phyloP scores from a whole-genome alignment of 495 filamentous ascomycete genomes.

The Mycothermus thermophilus region DNA sequence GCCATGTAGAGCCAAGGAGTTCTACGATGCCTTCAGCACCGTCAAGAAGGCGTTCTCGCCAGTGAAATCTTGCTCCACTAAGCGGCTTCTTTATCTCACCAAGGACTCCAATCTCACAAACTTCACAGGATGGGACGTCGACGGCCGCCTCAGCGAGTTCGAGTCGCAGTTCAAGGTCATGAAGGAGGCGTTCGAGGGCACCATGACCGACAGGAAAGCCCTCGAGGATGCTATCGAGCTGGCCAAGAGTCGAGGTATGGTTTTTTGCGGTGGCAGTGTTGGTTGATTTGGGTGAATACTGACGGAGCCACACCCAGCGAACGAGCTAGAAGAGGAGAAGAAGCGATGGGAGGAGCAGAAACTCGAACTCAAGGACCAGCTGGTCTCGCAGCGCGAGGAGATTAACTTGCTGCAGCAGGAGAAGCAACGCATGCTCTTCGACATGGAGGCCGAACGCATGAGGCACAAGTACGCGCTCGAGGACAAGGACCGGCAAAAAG shows the following conservation, averaged over 20 bases:
- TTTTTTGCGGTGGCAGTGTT: too few relatives aligned
- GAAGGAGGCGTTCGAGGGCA: slow-evolving; percentile 46
- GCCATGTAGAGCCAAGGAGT: too few relatives aligned
- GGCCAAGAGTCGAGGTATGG: slow-evolving; percentile 61
- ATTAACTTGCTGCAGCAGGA: slow-evolving; percentile 41
- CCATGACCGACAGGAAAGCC: slow-evolving; percentile 44
- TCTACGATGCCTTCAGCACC: too few relatives aligned
- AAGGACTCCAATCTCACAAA: slow-evolving; percentile 52
- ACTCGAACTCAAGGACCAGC: slow-evolving; percentile 39
- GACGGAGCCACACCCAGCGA: slow-evolving; percentile 32
- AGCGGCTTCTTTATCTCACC: slow-evolving; percentile 44
- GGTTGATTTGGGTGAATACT: slow-evolving; percentile 1
- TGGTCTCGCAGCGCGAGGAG: slow-evolving; percentile 43
- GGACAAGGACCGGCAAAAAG: slow-evolving; percentile 23
- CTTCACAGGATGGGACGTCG: slow-evolving; percentile 58
- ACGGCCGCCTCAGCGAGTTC: slow-evolving; percentile 49
- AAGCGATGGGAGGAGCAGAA: slow-evolving; percentile 44
- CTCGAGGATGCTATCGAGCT: slow-evolving; percentile 55
- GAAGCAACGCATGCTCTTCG: slow-evolving; percentile 14
- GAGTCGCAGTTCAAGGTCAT: slow-evolving; percentile 47
- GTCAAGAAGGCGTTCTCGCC: slow-evolving; percentile 9
- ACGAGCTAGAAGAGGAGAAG: slow-evolving; percentile 48
- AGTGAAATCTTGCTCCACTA: slow-evolving; percentile 23
- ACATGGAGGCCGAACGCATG: slow-evolving; percentile 19
- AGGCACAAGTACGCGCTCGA: slow-evolving; percentile 27